phyloP scores from a whole-genome alignment of 192 early-diverging fungal genomes.

The Oehlia diaphana region DNA sequence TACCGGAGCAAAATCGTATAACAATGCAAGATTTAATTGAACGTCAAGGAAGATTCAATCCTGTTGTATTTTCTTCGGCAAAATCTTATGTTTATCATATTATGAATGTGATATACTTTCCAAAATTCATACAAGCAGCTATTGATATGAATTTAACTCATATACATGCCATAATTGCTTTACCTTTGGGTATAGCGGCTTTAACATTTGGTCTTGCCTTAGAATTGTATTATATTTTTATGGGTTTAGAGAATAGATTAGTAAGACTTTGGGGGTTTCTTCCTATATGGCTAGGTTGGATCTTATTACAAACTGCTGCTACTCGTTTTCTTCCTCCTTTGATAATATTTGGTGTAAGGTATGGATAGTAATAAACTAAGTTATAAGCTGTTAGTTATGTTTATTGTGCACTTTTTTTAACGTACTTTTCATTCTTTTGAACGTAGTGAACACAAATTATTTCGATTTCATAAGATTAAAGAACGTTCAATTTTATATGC shows the following conservation, averaged over 20 bases:
- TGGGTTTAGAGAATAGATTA: slow-evolving; percentile 28
- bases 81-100: slow-evolving; percentile 45
- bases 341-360: slow-evolving; percentile 37
- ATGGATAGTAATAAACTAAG: not conserved
- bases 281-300: slow-evolving; percentile 40
- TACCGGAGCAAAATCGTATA: slow-evolving; percentile 42
- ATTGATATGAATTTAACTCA: slow-evolving; percentile 42
- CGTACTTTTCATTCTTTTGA: not conserved
- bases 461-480: slow-evolving; percentile 25
- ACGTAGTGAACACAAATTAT: slow-evolving; percentile 21
- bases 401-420: too few relatives aligned
- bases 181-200: slow-evolving; percentile 32
- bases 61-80: slow-evolving; percentile 46
- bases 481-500: slow-evolving; percentile 6
- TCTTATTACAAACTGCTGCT: slow-evolving; percentile 34
- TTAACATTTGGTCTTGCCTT: slow-evolving; percentile 37
- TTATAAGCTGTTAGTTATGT: not conserved
- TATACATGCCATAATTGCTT: slow-evolving; percentile 15
- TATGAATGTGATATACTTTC: slow-evolving; percentile 46
- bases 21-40: slow-evolving; percentile 42
- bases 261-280: slow-evolving; percentile 36
- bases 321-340: slow-evolving; percentile 42
- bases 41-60: slow-evolving; percentile 42
- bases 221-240: slow-evolving; percentile 44
- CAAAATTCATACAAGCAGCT: slow-evolving; percentile 40